These are phyloP conservation scores for Jasminum sambac DNA, from an alignment of 257 asterid species.

Conservation along the genomic window DNA sequence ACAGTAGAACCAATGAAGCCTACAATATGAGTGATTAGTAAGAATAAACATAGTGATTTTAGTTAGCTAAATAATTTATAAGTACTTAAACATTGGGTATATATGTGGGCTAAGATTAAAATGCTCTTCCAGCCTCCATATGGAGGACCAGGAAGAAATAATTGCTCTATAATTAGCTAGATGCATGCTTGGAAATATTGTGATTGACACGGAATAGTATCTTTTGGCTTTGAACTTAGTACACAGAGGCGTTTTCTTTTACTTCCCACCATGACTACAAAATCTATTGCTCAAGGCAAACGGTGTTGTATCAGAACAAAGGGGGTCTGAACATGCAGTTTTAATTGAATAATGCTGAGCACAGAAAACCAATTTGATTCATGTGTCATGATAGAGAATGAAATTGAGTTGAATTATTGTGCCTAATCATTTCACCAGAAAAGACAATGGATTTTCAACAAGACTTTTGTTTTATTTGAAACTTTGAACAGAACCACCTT, in stretches of 20 bases:
- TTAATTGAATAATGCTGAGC: not conserved
- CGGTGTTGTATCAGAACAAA: not conserved
- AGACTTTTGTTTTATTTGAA: conserved; percentile 20
- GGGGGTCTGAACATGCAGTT: not conserved
- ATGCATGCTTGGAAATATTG: not conserved
- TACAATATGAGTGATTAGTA: not conserved
- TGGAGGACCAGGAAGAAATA: not conserved
- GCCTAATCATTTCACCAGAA: conserved; percentile 1
- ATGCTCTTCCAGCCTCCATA: not conserved
- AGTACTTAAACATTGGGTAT: not conserved
- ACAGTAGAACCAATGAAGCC: conserved; percentile 8
- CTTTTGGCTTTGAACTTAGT: not conserved
- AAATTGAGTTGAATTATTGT: not conserved
- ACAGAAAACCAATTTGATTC: conserved; percentile 7
- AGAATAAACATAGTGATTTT: not conserved
- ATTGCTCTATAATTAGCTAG: not conserved
- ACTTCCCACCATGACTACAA: not conserved
- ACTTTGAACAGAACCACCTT: conserved; percentile 10
- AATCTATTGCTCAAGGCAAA: not conserved
- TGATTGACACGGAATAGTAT: not conserved
- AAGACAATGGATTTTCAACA: not conserved
- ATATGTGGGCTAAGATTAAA: not conserved
- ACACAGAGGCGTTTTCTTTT: not conserved
- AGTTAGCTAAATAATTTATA: not conserved
- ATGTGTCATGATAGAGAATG: not conserved